Evolutionary conservation across 2,329 filamentous ascomycete species (phyloP), one percentile per base, ranked within the genome.

Genomic region (Apiospora saccharicola): DNA sequence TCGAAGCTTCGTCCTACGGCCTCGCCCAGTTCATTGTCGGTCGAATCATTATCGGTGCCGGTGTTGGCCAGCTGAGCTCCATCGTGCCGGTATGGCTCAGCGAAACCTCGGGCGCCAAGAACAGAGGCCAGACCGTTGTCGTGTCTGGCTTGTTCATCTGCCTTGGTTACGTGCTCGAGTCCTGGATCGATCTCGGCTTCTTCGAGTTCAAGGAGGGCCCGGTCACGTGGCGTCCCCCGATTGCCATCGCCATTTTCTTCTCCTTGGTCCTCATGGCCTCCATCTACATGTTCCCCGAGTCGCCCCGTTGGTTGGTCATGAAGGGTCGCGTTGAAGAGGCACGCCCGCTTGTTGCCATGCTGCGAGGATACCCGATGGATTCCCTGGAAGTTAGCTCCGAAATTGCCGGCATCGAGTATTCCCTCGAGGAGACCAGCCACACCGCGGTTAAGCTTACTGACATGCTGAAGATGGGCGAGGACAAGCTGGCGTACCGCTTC

Each of bases 401-500:
- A 74, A 79, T 89, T 4, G 79, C 80, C 2, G 85, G 82, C 43
- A 88, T 89, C 41, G 84, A 87, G 74, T 80, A 83, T 72, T 85
- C 85, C 0, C 83, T 87, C 37, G 85, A 88, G 75, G 81, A 84
- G 71, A 82, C 84, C 6, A 77, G 77, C 47, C 74, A 77, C 4
- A 77, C 79, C 57, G 81, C 80, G 14, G 81, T 82, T 3, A 83
- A 79, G 70, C 78, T 87, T 13, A 78, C 76, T 53, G 83, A 87
- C 64, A 80, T 87, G 76, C 80, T 87, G 75, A 85, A 82, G 75
- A 86, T 85, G 81, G 85, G 85, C 71, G 82, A 86, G 13, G 85
- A 88, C 70, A 86, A 86, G 78, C 82, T 87, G 0, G 78, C 83
- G 22, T 87, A 89, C 79, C 85, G 87, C 34, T 87, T 87, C 76